These are phyloP conservation scores for grape (Vitis vinifera) DNA, from an alignment of 164 flowering plant species.

Conservation along the genomic window DNA sequence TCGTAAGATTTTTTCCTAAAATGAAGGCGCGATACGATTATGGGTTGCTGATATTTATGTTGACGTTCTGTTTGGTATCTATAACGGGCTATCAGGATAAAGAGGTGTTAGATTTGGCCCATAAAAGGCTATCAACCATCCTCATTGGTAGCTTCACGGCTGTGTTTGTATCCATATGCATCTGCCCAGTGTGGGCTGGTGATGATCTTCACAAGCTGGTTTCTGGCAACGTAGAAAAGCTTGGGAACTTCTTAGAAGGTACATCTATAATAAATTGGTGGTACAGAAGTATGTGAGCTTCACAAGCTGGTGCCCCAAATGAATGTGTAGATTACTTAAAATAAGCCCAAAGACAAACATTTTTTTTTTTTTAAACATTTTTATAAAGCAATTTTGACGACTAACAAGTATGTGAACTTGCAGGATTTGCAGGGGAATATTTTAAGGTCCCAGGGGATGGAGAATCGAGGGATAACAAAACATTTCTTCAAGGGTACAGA, in stretches of 20 bases:
- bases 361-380: too few relatives aligned
- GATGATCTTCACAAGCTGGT: slow-evolving; percentile 41
- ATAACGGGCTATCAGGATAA: slow-evolving; percentile 42
- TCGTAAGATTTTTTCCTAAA: slow-evolving; percentile 36
- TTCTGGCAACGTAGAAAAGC: slow-evolving; percentile 34
- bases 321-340: background rate
- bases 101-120: slow-evolving; percentile 33
- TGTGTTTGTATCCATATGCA: slow-evolving; percentile 18
- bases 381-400: too few relatives aligned
- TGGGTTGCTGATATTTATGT: slow-evolving; percentile 42
- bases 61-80: slow-evolving; percentile 43
- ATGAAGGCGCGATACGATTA: slow-evolving; percentile 52
- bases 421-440: slow-evolving; percentile 28
- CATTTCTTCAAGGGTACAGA: slow-evolving; percentile 24
- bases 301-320: too few relatives aligned
- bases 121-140: slow-evolving; percentile 35
- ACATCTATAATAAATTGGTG: background rate
- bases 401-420: background rate
- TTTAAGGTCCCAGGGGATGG: slow-evolving; percentile 11
- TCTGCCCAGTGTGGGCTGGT: slow-evolving; percentile 57
- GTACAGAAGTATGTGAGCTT: too few relatives aligned
- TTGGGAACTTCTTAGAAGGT: slow-evolving; percentile 46
- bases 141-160: slow-evolving; percentile 25
- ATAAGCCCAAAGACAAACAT: too few relatives aligned
- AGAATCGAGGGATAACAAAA: background rate